Evolutionary conservation across 495 filamentous ascomycete genomes (phyloP).

Genomic region (Saxispiralis lemnorum): DNA sequence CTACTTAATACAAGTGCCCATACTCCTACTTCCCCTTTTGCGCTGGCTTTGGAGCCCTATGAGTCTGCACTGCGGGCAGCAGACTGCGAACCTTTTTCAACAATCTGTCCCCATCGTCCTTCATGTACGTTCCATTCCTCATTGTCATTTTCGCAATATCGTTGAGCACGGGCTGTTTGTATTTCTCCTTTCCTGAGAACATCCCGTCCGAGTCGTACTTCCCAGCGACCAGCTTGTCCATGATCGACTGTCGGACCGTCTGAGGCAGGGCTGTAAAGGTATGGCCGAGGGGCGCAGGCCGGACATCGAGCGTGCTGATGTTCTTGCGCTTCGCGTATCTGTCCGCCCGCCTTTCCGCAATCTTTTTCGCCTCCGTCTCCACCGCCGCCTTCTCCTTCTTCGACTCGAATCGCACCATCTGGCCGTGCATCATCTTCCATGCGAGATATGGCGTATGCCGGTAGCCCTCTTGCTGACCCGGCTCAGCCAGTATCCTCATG

Average conservation of each 20-base stretch:
- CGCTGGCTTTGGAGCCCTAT: background rate
- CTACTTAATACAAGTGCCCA: too few species aligned
- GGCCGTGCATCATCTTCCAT: background rate
- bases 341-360: background rate
- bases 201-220: constrained; percentile 5
- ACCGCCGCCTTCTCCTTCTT: constrained; percentile 9
- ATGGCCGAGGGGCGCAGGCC: background rate
- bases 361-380: background rate
- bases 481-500: constrained; percentile 2
- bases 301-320: background rate
- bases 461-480: background rate
- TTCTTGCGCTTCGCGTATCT: background rate
- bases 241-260: background rate
- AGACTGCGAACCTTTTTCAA: constrained; percentile 11
- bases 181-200: background rate
- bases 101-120: constrained; percentile 5
- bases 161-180: constrained; percentile 12
- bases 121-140: constrained; percentile 10
- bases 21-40: background rate
- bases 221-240: constrained; percentile 9
- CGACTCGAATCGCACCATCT: constrained; percentile 5
- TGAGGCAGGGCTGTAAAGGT: constrained; percentile 5
- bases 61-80: constrained; percentile 1
- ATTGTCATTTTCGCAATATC: constrained; percentile 5
- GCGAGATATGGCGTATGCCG: constrained; percentile 3